Conservation (phyloP, 1,139 yeast genomes). For the Hansenula anomala region DNA sequence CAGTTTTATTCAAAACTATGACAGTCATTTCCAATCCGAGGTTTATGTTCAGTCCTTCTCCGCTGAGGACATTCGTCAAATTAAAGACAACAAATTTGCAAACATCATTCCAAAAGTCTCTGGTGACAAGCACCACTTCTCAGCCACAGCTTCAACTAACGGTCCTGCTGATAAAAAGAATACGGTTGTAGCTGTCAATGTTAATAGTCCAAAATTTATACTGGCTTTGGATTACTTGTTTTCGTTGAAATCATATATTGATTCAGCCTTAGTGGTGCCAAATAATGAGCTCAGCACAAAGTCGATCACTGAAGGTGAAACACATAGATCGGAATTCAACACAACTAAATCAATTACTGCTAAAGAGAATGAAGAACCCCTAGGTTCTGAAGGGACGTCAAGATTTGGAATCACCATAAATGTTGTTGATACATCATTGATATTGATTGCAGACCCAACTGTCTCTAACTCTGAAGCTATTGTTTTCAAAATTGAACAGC, state of each 20-base stretch:
- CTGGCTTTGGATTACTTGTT: slow-evolving; percentile 83
- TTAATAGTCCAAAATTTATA: slow-evolving; percentile 78
- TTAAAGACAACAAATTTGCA: slow-evolving; percentile 62
- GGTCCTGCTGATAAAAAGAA: slow-evolving; percentile 37
- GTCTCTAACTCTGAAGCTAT: slow-evolving; percentile 73
- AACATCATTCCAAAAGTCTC: slow-evolving; percentile 73
- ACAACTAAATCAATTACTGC: not conserved
- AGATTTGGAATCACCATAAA: slow-evolving; percentile 57
- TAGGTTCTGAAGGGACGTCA: slow-evolving; percentile 9
- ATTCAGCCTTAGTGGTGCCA: slow-evolving; percentile 32
- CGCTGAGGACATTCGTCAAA: slow-evolving; percentile 66
- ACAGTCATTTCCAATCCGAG: slow-evolving; percentile 55
- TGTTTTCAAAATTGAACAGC: slow-evolving; percentile 82
- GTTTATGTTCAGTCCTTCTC: slow-evolving; percentile 68
- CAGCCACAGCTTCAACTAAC: slow-evolving; percentile 46
- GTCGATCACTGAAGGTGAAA: not conserved
- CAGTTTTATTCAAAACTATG: slow-evolving; percentile 44
- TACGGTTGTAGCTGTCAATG: slow-evolving; percentile 53
- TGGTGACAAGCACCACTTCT: slow-evolving; percentile 67
- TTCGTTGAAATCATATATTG: slow-evolving; percentile 64
- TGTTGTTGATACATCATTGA: slow-evolving; percentile 72
- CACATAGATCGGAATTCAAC: slow-evolving; percentile 3
- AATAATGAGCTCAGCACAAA: slow-evolving; percentile 2
- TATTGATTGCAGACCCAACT: slow-evolving; percentile 77
- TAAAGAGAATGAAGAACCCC: too few relatives aligned